Base-by-base conservation (phyloP, 1,284 basidiomycete genomes). In the Cutaneotrichosporon sp. region DNA sequence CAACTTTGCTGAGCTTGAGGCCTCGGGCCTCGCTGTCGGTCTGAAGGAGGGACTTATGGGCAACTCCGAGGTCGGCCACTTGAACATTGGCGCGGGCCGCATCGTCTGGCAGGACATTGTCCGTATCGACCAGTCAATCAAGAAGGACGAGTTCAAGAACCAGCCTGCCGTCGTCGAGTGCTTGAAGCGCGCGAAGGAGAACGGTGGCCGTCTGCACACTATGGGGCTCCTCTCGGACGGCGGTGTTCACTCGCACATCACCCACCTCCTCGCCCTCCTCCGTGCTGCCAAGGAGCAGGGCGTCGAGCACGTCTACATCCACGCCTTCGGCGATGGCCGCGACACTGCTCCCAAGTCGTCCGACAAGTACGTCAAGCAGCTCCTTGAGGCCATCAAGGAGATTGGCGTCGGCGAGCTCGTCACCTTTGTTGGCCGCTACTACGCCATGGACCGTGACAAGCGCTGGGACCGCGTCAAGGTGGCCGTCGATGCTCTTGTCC, bases 41-140 rank as follows among this genome's bases (percentile, higher is more conserved):
- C 83, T 95, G 56, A 91, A 83, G 74, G 92, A 95, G 53, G 92
- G 92, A 0, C 85, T 95, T 53, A 95, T 95, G 92, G 92, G 92
- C 24, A 95, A 95, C 83, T 94, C 91, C 7, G 92, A 95, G 81
- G 92, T 95, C 66, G 92, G 92, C 20, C 92, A 95, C 76, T 81
- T 95, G 64, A 95, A 95, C 81, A 91, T 93, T 69, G 92, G 92
- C 53, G 92, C 92, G 59, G 92, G 92, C 2, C 87, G 92, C 42
- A 85, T 95, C 60, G 91, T 95, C 50, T 95, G 92, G 92, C 92
- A 95, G 78, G 92, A 95, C 73, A 95, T 95, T 71, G 92, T 95
- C 71, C 86, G 87, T 67, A 95, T 95, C 73, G 92, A 95, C 73
- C 88, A 92, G 51, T 72, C 87, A 22, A 94, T 95, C 80, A 88